These are phyloP conservation scores for Phytophthora pistaciae DNA, from an alignment of 352 stramenopile genomes.

Conservation along the genomic window DNA sequence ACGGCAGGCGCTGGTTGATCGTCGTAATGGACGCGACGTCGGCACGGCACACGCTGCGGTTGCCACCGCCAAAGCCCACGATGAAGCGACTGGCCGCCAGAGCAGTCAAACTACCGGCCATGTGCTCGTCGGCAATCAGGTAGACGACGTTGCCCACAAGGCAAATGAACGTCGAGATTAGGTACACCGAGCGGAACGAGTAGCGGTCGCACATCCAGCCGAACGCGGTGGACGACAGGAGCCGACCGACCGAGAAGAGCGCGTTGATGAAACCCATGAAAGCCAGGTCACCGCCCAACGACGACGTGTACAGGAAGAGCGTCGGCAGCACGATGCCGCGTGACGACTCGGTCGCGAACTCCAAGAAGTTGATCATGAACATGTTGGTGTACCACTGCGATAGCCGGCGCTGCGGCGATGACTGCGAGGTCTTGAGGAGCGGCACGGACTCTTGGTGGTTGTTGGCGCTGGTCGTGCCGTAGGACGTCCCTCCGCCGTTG, in stretches of 20 bases:
- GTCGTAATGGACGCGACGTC: constrained; percentile 77
- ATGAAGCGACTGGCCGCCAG: constrained; percentile 71
- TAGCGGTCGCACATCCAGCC: constrained; percentile 87
- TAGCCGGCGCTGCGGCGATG: constrained; percentile 43
- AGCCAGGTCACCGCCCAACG: constrained; percentile 69
- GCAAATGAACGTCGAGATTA: constrained; percentile 76
- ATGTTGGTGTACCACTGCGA: constrained; percentile 76
- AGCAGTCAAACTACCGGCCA: constrained; percentile 59
- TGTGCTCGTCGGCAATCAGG: constrained; percentile 67
- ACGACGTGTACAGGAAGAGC: constrained; percentile 83
- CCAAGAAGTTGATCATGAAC: constrained; percentile 83
- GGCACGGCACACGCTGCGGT: constrained; percentile 76
- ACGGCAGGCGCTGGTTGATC: constrained; percentile 76
- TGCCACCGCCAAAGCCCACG: constrained; percentile 77
- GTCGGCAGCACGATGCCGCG: constrained; percentile 79
- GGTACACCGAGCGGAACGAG: constrained; percentile 81
- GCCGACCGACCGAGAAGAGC: constrained; percentile 72
- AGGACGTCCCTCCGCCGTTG: constrained; percentile 15
- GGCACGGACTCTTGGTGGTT: constrained; percentile 18
- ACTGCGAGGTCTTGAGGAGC: constrained; percentile 39
- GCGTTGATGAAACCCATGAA: constrained; percentile 83
- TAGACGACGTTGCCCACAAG: constrained; percentile 80
- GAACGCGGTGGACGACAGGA: constrained; percentile 81
- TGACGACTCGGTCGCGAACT: constrained; percentile 80
- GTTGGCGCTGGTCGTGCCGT: constrained; percentile 11